Evolutionary conservation across 371 early-diverging fungal species (phyloP).

Genomic region (Rhizomucor miehei): DNA sequence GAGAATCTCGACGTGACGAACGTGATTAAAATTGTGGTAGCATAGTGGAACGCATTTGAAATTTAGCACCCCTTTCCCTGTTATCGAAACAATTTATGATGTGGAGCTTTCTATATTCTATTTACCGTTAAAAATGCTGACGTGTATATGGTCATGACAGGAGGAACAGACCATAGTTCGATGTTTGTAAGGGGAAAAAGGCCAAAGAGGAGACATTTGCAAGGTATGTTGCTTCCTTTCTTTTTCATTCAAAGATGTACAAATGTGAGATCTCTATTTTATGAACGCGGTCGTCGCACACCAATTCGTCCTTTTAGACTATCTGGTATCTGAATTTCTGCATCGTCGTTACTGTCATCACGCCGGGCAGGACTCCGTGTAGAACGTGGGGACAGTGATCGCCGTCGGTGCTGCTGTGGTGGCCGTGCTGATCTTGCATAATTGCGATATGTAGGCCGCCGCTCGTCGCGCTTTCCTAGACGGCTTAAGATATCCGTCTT

Average conservation of each 20-base stretch:
- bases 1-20: background rate
- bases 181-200: too few relatives aligned
- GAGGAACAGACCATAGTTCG: too few relatives aligned
- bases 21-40: background rate
- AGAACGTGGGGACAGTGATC: conserved; percentile 7
- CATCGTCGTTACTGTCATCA: conserved; percentile 3
- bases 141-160: too few relatives aligned
- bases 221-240: too few relatives aligned
- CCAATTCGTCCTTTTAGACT: conserved; percentile 16
- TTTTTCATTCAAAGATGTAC: too few relatives aligned
- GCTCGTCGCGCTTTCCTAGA: conserved; percentile 12
- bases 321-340: conserved; percentile 7
- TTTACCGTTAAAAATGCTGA: too few relatives aligned
- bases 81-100: too few relatives aligned
- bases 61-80: too few relatives aligned
- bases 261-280: too few relatives aligned
- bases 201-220: too few relatives aligned
- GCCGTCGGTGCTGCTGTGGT: conserved; percentile 2
- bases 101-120: too few relatives aligned
- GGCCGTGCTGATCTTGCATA: background rate
- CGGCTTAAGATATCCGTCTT: conserved; percentile 9
- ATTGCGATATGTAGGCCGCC: background rate
- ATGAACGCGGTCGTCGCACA: conserved; percentile 1
- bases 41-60: too few relatives aligned
- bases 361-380: background rate